Evolutionary conservation across 768 basidiomycete genomes (phyloP).

Genomic region (Pulveroboletus sp.): DNA sequence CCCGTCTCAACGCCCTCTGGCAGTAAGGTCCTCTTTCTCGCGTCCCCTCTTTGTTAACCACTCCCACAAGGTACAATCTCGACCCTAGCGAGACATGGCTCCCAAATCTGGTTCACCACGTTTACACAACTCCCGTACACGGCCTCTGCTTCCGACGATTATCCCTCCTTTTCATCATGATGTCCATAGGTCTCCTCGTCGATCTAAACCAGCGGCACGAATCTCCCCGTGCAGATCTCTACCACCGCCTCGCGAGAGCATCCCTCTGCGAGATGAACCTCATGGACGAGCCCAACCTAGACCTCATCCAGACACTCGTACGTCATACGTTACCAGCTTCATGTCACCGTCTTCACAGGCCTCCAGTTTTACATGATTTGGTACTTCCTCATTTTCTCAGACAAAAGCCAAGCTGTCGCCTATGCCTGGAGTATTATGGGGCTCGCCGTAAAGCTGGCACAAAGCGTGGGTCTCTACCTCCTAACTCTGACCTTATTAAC

Average conservation of each 20-base stretch:
- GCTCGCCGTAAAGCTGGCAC: conserved; percentile 66
- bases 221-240: conserved; percentile 55
- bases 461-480: conserved; percentile 47
- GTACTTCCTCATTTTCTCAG: conserved; percentile 70
- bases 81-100: conserved; percentile 68
- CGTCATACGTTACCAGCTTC: conserved; percentile 13
- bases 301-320: conserved; percentile 65
- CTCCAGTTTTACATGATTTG: conserved; percentile 68
- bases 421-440: conserved; percentile 78
- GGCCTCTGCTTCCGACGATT: conserved; percentile 62
- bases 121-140: conserved; percentile 56
- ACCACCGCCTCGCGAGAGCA: conserved; percentile 62
- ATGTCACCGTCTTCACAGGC: conserved; percentile 29
- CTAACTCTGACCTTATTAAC: conserved; percentile 3
- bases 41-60: background rate
- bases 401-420: conserved; percentile 66
- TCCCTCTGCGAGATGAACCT: conserved; percentile 69
- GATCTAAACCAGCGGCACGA: conserved; percentile 55
- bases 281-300: conserved; percentile 71
- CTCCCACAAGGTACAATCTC: conserved; percentile 51
- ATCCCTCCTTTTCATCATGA: conserved; percentile 64
- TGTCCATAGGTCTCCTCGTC: conserved; percentile 67
- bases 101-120: conserved; percentile 63
- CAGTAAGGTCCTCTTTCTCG: conserved; percentile 44
- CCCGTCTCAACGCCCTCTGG: conserved; percentile 65